Conservation (phyloP, 345 rosid genomes). For the Lepidium sativum region DNA sequence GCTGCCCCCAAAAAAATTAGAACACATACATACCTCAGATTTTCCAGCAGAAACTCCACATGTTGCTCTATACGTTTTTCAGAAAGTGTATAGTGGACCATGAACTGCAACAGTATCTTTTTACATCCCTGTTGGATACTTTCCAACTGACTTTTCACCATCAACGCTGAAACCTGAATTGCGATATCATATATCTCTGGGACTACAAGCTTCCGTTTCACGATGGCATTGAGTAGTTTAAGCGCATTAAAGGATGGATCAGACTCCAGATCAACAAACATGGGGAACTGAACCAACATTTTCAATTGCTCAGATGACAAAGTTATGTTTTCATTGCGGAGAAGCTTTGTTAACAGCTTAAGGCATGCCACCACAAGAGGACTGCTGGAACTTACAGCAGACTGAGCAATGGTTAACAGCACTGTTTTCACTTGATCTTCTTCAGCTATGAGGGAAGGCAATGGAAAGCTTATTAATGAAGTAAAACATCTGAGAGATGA, state of each 20-base stretch:
- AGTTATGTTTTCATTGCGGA: slow-evolving; percentile 43
- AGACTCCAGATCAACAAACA: slow-evolving; percentile 78
- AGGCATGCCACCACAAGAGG: slow-evolving; percentile 71
- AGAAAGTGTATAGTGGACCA: slow-evolving; percentile 62
- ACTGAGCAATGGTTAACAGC: slow-evolving; percentile 61
- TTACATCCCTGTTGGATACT: slow-evolving; percentile 68
- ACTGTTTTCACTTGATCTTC: slow-evolving; percentile 70
- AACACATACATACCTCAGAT: slow-evolving; percentile 50
- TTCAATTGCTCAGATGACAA: slow-evolving; percentile 69
- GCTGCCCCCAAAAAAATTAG: not conserved
- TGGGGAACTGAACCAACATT: slow-evolving; percentile 62
- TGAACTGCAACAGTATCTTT: slow-evolving; percentile 63
- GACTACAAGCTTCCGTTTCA: slow-evolving; percentile 68
- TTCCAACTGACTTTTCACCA: slow-evolving; percentile 78
- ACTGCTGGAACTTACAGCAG: slow-evolving; percentile 45
- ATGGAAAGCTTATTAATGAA: slow-evolving; percentile 59
- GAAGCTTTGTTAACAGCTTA: slow-evolving; percentile 68
- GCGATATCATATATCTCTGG: slow-evolving; percentile 79
- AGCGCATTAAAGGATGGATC: slow-evolving; percentile 59
- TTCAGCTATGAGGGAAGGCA: slow-evolving; percentile 63
- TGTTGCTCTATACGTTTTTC: slow-evolving; percentile 56
- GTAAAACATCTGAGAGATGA: slow-evolving; percentile 71
- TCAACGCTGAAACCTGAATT: slow-evolving; percentile 53
- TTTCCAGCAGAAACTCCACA: slow-evolving; percentile 50
- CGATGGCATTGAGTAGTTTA: slow-evolving; percentile 67